phyloP scores from a whole-genome alignment of 192 early-diverging fungal genomes.

The Podochytrium sp. region DNA sequence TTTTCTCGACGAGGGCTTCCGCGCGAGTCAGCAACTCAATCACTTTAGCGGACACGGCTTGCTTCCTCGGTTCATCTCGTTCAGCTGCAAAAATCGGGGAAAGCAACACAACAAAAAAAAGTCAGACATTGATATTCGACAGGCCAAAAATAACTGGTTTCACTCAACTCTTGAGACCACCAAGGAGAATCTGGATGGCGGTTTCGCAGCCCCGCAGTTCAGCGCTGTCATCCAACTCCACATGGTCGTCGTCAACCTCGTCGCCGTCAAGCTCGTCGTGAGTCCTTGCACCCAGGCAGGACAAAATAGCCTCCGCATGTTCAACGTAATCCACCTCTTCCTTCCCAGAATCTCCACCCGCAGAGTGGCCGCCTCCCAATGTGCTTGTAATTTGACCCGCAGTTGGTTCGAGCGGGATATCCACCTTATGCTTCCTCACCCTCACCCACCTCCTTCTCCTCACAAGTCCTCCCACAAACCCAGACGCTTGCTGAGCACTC shows the following conservation, averaged over 20 bases:
- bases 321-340: constrained; percentile 37
- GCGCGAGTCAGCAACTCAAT: constrained; percentile 50
- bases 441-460: constrained; percentile 76
- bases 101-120: constrained; percentile 27
- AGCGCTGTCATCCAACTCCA: constrained; percentile 6
- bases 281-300: too few species aligned
- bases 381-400: not conserved
- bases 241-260: not conserved
- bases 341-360: too few species aligned
- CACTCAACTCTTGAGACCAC: constrained; percentile 69
- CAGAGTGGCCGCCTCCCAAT: too few species aligned
- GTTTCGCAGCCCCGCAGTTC: constrained; percentile 58
- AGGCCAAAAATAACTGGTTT: constrained; percentile 29
- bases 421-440: constrained; percentile 72
- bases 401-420: constrained; percentile 30
- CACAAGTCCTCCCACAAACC: constrained; percentile 58
- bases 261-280: not conserved
- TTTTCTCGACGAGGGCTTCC: constrained; percentile 51
- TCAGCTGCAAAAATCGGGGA: constrained; percentile 52
- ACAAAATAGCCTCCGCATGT: constrained; percentile 28
- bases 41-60: constrained; percentile 51
- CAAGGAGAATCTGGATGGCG: constrained; percentile 65
- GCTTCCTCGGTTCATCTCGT: constrained; percentile 51
- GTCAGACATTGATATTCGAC: too few species aligned
- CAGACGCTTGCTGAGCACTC: constrained; percentile 15